phyloP scores from a whole-genome alignment of 805 yeast genomes.

The Yarrowia sp. region DNA sequence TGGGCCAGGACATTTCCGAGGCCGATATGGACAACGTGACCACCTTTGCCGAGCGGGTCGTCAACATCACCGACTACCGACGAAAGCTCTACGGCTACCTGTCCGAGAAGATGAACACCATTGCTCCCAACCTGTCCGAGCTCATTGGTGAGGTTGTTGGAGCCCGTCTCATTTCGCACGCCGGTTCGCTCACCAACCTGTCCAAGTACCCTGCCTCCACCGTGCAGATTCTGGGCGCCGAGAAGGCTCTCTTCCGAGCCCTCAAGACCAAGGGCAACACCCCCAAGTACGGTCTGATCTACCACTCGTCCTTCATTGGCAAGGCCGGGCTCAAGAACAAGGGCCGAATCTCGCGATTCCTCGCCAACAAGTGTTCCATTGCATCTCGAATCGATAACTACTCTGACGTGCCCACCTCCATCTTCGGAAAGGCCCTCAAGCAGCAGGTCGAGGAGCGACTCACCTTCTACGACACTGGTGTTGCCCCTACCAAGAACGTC shows the following conservation, averaged over 20 bases:
- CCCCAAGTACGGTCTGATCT: conserved; percentile 95
- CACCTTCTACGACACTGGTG: conserved; percentile 94
- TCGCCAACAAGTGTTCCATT: conserved; percentile 98
- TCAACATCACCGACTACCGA: conserved; percentile 94
- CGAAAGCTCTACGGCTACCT: conserved; percentile 93
- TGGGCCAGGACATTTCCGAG: conserved; percentile 99
- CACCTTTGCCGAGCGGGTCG: conserved; percentile 93
- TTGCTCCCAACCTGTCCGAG: conserved; percentile 96
- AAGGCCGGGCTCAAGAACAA: conserved; percentile 98
- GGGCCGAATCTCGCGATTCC: conserved; percentile 98
- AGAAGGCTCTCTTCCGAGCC: conserved; percentile 98
- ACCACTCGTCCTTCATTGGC: conserved; percentile 96
- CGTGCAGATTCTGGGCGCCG: conserved; percentile 97
- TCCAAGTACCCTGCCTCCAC: conserved; percentile 99
- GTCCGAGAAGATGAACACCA: conserved; percentile 95
- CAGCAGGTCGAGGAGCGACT: conserved; percentile 98
- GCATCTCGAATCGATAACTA: conserved; percentile 98
- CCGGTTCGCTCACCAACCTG: conserved; percentile 91
- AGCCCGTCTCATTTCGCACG: conserved; percentile 96
- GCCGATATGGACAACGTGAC: conserved; percentile 85
- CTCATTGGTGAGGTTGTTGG: conserved; percentile 98
- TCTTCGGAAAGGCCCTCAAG: conserved; percentile 88
- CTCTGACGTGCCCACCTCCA: conserved; percentile 90
- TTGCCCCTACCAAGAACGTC: conserved; percentile 93
- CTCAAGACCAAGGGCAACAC: conserved; percentile 98